Conservation (phyloP, 176 grass and related monocot genomes). For the Musa itinerans region DNA sequence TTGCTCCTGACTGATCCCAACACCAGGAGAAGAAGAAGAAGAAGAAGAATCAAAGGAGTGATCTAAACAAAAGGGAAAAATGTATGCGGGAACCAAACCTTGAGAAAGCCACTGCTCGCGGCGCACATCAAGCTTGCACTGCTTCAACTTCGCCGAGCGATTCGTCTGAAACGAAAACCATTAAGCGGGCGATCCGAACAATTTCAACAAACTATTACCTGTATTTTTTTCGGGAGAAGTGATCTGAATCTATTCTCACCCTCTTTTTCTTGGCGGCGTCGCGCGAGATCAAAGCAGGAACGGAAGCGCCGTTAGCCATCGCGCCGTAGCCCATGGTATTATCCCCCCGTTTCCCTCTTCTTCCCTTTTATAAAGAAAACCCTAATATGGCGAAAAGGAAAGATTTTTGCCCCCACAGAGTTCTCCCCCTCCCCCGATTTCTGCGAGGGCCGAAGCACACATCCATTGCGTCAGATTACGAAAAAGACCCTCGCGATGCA, state of each 20-base stretch:
- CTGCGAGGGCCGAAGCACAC: no score
- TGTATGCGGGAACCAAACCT: neutral
- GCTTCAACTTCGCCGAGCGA: conserved; percentile 17
- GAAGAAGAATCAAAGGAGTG: neutral
- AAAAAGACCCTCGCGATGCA: no score
- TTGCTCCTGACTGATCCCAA: conserved; percentile 3
- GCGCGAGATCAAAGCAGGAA: neutral
- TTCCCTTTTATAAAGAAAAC: neutral
- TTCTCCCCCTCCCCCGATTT: no score
- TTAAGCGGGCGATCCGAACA: neutral
- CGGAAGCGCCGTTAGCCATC: neutral
- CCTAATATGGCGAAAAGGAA: no score
- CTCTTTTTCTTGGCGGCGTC: conserved; percentile 2
- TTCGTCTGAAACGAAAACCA: conserved; percentile 4
- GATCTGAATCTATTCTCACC: neutral
- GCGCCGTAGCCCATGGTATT: neutral
- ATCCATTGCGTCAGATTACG: no score
- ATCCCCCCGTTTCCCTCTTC: neutral
- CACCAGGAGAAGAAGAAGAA: neutral
- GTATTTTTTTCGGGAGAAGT: no score
- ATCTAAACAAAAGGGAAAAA: neutral
- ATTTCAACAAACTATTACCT: no score
- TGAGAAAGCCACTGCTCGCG: conserved; percentile 23
- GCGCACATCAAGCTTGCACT: conserved; percentile 14
- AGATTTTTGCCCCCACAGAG: no score